Percentiles rank a stretch among this genome's conserved stretches.
These are phyloP conservation scores for Sequoiadendron giganteum DNA, from an alignment of 75 land plant genomes.

Conservation along the genomic window DNA sequence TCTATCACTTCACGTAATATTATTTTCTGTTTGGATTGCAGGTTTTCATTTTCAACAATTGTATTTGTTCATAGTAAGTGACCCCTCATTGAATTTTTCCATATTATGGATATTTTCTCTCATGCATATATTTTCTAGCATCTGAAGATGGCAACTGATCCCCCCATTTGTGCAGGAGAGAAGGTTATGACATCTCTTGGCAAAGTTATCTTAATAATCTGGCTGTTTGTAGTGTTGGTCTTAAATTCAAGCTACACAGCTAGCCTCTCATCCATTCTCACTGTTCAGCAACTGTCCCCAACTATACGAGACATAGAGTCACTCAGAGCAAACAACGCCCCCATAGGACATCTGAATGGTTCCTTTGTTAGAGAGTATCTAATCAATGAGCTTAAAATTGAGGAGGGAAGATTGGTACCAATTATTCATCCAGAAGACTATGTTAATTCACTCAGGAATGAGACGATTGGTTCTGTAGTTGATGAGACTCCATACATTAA, in stretches of 20 bases:
- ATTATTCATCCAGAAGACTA: background rate
- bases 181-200: conserved; percentile 2
- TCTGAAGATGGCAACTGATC: no score
- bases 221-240: background rate
- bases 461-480: background rate
- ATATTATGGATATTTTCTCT: no score
- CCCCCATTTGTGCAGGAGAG: background rate
- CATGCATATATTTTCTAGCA: no score
- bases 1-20: no score
- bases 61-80: no score
- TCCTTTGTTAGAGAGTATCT: background rate
- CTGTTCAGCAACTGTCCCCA: no score
- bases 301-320: background rate
- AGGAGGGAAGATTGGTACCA: background rate
- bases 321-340: background rate
- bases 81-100: no score
- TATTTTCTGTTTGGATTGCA: no score
- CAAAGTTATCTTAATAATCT: background rate
- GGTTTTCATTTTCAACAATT: no score
- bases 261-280: background rate
- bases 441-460: background rate
- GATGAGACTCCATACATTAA: background rate
- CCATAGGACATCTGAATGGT: background rate
- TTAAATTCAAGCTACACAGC: conserved; percentile 3
- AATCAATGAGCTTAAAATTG: background rate